Percentiles rank a stretch among this genome's conserved stretches.
Evolutionary conservation across 2,329 filamentous ascomycete genomes (phyloP).

Genomic region (Trichoderma brevicompactum): DNA sequence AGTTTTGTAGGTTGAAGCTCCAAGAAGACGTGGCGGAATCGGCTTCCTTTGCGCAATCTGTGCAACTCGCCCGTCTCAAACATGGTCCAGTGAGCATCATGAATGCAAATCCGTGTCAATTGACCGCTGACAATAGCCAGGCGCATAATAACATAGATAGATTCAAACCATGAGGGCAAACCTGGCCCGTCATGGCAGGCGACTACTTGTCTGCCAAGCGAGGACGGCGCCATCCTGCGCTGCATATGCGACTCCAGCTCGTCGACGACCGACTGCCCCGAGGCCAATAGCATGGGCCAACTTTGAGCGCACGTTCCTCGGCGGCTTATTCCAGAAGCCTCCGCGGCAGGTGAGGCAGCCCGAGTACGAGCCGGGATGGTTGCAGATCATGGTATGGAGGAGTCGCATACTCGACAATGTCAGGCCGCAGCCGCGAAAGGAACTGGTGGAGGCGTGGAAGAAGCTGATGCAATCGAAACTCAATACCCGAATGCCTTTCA

Average conservation of each 20-base stretch:
- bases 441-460: conserved; percentile 67
- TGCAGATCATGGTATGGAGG: conserved; percentile 70
- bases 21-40: conserved; percentile 11
- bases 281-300: conserved; percentile 34
- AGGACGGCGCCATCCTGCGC: conserved; percentile 43
- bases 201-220: conserved; percentile 44
- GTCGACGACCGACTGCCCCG: conserved; percentile 35
- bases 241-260: conserved; percentile 38
- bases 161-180: conserved; percentile 50
- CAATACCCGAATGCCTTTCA: conserved; percentile 54
- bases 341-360: conserved; percentile 64
- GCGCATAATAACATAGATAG: conserved; percentile 35
- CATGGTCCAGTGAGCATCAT: conserved; percentile 23
- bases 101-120: conserved; percentile 1
- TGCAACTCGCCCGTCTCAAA: conserved; percentile 19
- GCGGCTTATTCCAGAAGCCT: conserved; percentile 62
- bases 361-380: conserved; percentile 71
- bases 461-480: conserved; percentile 65
- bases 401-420: conserved; percentile 65
- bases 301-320: conserved; percentile 58
- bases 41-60: conserved; percentile 14
- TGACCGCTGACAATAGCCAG: conserved; percentile 23
- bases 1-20: conserved; percentile 6
- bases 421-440: conserved; percentile 65
- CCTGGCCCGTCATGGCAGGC: conserved; percentile 51